Evolutionary conservation across 345 rosid species (phyloP).

Genomic region (Kandelia obovata): DNA sequence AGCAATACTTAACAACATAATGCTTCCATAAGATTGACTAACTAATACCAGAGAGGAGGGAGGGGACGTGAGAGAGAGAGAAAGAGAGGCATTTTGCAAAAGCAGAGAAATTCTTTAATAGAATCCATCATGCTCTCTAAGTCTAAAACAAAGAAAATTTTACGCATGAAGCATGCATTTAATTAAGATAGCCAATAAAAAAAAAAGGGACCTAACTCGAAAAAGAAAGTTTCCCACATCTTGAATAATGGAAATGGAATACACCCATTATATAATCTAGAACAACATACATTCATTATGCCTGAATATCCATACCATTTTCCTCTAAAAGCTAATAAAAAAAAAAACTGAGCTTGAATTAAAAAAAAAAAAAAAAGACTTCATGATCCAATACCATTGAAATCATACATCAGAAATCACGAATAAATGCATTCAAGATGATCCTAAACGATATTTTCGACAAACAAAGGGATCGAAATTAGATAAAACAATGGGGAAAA

Average conservation of each 20-base stretch:
- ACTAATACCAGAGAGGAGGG: no score
- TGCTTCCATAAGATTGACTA: neutral
- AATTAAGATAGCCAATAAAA: neutral
- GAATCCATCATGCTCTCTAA: no score
- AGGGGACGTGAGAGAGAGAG: no score
- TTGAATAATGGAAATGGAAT: no score
- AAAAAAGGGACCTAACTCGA: neutral
- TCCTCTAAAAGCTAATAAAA: no score
- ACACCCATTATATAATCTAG: no score
- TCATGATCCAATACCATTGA: neutral
- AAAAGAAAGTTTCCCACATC: neutral
- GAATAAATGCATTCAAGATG: neutral
- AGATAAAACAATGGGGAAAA: neutral
- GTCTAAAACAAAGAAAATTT: no score
- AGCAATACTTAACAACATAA: neutral
- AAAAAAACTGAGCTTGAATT: neutral
- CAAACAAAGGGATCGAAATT: neutral
- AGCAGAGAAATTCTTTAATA: no score
- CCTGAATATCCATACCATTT: no score
- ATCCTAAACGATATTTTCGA: neutral
- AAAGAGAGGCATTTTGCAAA: no score
- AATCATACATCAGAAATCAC: neutral
- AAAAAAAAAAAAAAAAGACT: neutral
- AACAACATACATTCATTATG: no score
- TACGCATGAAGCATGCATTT: no score